Evolutionary conservation across 139 green algal genomes (phyloP), one percentile per base, ranked within the genome.

Genomic region (Axilococcus clingmanii): DNA sequence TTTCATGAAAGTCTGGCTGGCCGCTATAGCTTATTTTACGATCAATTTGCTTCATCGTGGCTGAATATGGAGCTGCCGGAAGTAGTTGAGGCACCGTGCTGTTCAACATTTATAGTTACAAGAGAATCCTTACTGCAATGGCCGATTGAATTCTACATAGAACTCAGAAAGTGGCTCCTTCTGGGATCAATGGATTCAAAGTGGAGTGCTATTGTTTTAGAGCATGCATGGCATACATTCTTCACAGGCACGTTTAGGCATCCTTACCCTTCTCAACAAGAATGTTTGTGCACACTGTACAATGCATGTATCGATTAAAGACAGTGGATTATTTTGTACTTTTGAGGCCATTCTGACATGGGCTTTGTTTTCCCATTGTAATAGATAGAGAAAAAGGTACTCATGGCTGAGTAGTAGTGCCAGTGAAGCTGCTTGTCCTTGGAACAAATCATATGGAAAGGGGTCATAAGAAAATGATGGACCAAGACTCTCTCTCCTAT

Each of bases 31-130:
- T n/a, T n/a, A n/a, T n/a, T n/a, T n/a, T n/a, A n/a, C n/a, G n/a
- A n/a, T n/a, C n/a, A n/a, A n/a, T 49, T 49, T 32, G 41, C 24
- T 49, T 12, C 9, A 49, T 9, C 41, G 9, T 49, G 41, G 41
- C 12, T 23, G 9, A 32, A 32, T 12, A 49, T 49, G 41, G 9
- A 9, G 9, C 12, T 49, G 41, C 41, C 41, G 12, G 41, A 49
- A 17, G 9, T 23, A 17, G 41, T 49, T 30, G 9, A 12, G 9
- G 41, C 12, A 12, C 41, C 41, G 9, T 23, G 9, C 12, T 9
- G 9, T 49, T 9, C 41, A 11, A 49, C 41, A 12, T 49, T 49
- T 32, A 32, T 32, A 23, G 41, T 12, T 49, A 35, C 41, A 9
- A 49, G 27, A 12, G 41, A 49, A 12, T 9, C 41, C 9, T 23